phyloP scores from a whole-genome alignment of 306 rosid genomes.

The Cucurbita ficifolia region DNA sequence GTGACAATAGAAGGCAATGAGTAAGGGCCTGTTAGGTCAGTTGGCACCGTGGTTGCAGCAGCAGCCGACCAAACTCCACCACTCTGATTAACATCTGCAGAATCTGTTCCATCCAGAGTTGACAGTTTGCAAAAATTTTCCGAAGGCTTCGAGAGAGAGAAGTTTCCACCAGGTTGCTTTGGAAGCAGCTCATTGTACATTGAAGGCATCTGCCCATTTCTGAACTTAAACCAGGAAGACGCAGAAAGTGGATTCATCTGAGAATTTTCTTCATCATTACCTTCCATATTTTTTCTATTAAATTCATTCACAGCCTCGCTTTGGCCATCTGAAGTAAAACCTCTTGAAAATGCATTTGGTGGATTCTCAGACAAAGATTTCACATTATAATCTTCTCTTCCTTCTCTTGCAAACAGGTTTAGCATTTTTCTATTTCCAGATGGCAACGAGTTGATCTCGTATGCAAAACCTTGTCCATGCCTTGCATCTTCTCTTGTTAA shows the following conservation, averaged over 20 bases:
- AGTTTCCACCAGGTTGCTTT: slow-evolving; percentile 15
- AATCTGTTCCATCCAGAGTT: slow-evolving; percentile 14
- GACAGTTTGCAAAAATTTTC: slow-evolving; percentile 17
- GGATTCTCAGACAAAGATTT: slow-evolving; percentile 11
- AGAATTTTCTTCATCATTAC: slow-evolving; percentile 16
- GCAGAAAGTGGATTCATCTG: slow-evolving; percentile 10
- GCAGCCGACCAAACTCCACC: slow-evolving; percentile 20
- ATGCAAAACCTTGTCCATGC: slow-evolving; percentile 16
- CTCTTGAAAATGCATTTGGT: slow-evolving; percentile 17
- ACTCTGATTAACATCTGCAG: slow-evolving; percentile 18
- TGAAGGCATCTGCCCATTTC: slow-evolving; percentile 22
- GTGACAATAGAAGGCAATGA: slow-evolving; percentile 12
- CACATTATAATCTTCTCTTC: slow-evolving; percentile 21
- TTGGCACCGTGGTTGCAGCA: slow-evolving; percentile 9
- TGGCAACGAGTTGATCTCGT: slow-evolving; percentile 8
- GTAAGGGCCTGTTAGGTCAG: slow-evolving; percentile 14
- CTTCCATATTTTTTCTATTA: slow-evolving; percentile 13
- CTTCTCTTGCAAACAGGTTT: slow-evolving; percentile 20
- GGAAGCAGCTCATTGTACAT: neutral
- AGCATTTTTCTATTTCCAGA: slow-evolving; percentile 12
- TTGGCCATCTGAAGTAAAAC: slow-evolving; percentile 13
- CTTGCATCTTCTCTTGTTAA: slow-evolving; percentile 12
- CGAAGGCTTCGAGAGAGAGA: slow-evolving; percentile 20
- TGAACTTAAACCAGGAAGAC: slow-evolving; percentile 27
- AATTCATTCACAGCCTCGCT: slow-evolving; percentile 19